Base-by-base conservation (phyloP, 139 green algal genomes). In the Trebouxia sp. region DNA sequence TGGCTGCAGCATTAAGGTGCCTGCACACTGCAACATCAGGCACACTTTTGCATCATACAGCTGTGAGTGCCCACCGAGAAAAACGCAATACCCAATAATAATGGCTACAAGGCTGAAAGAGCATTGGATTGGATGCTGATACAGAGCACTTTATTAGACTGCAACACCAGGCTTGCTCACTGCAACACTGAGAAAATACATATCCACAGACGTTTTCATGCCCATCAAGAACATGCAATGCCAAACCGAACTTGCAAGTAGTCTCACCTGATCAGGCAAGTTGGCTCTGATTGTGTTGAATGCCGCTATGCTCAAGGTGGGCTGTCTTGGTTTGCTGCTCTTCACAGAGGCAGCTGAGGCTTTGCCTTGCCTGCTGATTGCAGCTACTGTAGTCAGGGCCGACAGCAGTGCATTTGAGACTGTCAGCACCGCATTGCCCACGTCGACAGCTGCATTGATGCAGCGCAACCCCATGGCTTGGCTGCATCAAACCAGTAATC, bases 371-470 rank as follows among this genome's bases (percentile, higher is more conserved):
- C n/a, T 72, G 62, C 62, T 43, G 35, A 42, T 42, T 42, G 35
- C 62, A 45, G 62, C 62, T 43, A 72, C n/a, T 5, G 35, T 43
- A 43, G 62, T 41, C 14, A 72, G 62, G 3, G 62, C 62, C 43
- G 62, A 43, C 32, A 72, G 62, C 62, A 72, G 12, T 9, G 62
- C 62, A 9, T 28, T 24, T 17, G 62, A 72, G 62, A 35, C 62
- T 45, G 32, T 72, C 8, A 72, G 20, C 8, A 72, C 32, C 24
- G 32, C 32, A 30, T 72, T 72, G 32, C 62, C 62, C 15, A 72
- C 62, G 11, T 72, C 62, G 9, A 72, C 62, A 45, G 62, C 42
- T 30, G 62, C 62, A 24, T 6, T 72, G 62, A 72, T 45, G 62
- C 62, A 72, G 14, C 43, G 62, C 62, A 72, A 24, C 24, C 62